Conservation (phyloP, 495 filamentous ascomycete genomes). For the Penicillium soppii region DNA sequence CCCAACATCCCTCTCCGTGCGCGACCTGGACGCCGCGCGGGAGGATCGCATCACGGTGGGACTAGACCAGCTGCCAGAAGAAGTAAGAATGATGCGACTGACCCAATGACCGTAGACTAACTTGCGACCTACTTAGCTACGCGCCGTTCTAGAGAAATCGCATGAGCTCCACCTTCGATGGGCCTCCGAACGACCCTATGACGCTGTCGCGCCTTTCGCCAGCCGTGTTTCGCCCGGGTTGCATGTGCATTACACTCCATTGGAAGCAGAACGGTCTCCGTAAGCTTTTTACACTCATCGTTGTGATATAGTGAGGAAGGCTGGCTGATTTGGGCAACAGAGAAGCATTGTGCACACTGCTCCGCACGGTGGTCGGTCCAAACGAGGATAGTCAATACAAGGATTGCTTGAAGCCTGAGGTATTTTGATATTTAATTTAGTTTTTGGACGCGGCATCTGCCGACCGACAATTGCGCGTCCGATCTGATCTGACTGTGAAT, state of each 20-base stretch:
- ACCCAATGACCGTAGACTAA: no score
- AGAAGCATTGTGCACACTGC: conserved; percentile 57
- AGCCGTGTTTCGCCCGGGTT: conserved; percentile 77
- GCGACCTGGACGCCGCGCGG: conserved; percentile 59
- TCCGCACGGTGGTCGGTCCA: conserved; percentile 60
- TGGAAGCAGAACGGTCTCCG: conserved; percentile 39
- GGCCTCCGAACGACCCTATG: conserved; percentile 58
- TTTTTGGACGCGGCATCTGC: neutral
- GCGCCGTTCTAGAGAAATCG: conserved; percentile 58
- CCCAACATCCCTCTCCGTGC: conserved; percentile 47
- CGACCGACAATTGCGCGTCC: neutral
- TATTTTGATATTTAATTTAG: conserved; percentile 21
- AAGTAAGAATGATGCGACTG: no score
- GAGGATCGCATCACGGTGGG: conserved; percentile 79
- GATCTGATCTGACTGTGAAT: neutral
- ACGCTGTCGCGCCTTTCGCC: conserved; percentile 63
- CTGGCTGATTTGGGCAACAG: conserved; percentile 33
- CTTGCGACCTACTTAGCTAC: conserved; percentile 54
- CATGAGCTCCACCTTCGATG: conserved; percentile 82
- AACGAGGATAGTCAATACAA: conserved; percentile 26
- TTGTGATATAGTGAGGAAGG: neutral
- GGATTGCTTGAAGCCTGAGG: conserved; percentile 52
- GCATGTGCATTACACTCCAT: conserved; percentile 76
- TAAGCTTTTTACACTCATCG: conserved; percentile 18
- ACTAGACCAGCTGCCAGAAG: conserved; percentile 68